phyloP scores from a whole-genome alignment of 805 yeast genomes.

The Myxozyma kluyveri region DNA sequence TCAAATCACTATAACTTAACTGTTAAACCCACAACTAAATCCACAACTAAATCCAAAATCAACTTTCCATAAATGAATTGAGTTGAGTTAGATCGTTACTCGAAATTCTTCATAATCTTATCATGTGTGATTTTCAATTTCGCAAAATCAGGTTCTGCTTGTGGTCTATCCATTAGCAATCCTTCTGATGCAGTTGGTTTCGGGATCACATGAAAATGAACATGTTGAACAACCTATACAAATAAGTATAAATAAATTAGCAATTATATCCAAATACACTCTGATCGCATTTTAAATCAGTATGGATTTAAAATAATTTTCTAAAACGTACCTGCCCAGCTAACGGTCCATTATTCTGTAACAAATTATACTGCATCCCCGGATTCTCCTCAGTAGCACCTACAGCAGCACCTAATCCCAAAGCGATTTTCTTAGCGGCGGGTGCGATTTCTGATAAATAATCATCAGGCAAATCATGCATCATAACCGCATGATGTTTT shows the following conservation, averaged over 20 bases:
- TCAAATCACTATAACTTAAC: too few relatives aligned
- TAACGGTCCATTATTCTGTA: constrained; percentile 86
- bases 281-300: background rate
- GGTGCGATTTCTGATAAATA: constrained; percentile 83
- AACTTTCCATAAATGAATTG: constrained; percentile 4
- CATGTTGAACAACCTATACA: constrained; percentile 75
- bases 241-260: too few relatives aligned
- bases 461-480: constrained; percentile 92
- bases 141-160: constrained; percentile 70
- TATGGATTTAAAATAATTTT: background rate
- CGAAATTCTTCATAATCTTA: constrained; percentile 48
- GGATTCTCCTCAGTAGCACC: too few relatives aligned
- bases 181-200: constrained; percentile 74
- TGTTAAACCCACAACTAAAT: too few relatives aligned
- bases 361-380: constrained; percentile 79
- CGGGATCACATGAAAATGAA: constrained; percentile 95
- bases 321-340: constrained; percentile 68
- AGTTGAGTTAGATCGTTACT: background rate
- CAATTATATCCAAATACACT: background rate
- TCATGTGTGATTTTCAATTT: constrained; percentile 67
- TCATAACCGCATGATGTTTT: constrained; percentile 86
- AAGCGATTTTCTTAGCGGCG: constrained; percentile 79
- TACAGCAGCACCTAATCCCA: constrained; percentile 51
- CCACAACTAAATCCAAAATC: too few relatives aligned
- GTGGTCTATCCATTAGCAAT: constrained; percentile 92